A percentile compares a stretch with the other conserved stretches of the same genome.
Evolutionary conservation across 2,329 filamentous ascomycete species (phyloP).

Genomic region (Proliferodiscus dingleyae): DNA sequence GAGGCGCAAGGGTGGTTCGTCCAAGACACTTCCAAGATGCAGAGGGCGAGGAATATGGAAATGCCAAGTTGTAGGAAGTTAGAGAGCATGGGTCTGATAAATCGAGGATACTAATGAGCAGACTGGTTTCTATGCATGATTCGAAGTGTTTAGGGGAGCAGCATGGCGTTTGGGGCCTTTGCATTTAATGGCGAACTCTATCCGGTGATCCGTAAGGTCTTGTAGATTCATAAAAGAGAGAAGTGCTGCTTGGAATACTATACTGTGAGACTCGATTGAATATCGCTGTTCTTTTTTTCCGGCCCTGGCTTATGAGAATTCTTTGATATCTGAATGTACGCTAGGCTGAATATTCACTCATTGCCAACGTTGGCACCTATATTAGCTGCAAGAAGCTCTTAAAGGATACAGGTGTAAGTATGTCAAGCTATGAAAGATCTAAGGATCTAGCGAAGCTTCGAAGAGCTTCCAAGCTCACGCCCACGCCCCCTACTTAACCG

Average conservation of each 20-base stretch:
- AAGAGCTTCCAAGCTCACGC: constrained; percentile 2
- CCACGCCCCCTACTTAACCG: not conserved
- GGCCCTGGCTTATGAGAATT: not conserved
- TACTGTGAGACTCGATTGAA: not conserved
- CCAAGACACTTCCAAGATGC: constrained; percentile 57
- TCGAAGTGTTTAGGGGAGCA: too few relatives aligned
- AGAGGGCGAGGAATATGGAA: constrained; percentile 44
- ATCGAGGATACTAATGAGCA: constrained; percentile 2
- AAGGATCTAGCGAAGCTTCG: constrained; percentile 3
- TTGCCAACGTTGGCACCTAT: too few relatives aligned
- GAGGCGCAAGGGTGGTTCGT: constrained; percentile 69
- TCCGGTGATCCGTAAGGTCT: not conserved
- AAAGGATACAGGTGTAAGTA: too few relatives aligned
- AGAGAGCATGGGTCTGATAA: constrained; percentile 40
- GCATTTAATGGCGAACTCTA: constrained; percentile 5
- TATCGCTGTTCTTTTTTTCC: not conserved
- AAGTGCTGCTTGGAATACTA: not conserved
- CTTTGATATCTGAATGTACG: not conserved
- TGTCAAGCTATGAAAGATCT: too few relatives aligned
- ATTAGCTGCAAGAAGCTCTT: too few relatives aligned
- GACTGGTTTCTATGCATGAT: too few relatives aligned
- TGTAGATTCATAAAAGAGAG: constrained; percentile 1
- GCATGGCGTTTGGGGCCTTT: constrained; percentile 23
- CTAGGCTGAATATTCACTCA: too few relatives aligned
- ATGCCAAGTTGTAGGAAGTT: constrained; percentile 55